Evolutionary conservation across 1,139 yeast species (phyloP), one percentile per base, ranked within the genome.

Genomic region (Yamadazyma songkhlaensis): DNA sequence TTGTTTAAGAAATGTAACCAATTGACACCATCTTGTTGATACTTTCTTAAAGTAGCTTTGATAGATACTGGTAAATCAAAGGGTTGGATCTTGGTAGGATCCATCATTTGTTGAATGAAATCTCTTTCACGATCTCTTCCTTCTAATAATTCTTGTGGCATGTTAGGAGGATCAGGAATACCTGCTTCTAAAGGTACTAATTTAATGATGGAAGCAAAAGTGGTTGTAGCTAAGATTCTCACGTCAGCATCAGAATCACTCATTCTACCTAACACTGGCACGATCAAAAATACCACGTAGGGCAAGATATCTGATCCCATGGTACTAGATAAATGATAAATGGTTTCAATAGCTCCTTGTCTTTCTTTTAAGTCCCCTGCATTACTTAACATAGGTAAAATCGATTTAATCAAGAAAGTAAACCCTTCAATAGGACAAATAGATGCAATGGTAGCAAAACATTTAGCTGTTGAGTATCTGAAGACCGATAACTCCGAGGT

Each of bases 1-100:
- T 87, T 87, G 65, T 92, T 94, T 54, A 94, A 74, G 57, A 94
- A 94, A 11, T 96, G 96, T 39, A 94, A 71, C 99, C 99, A 94
- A 57, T 92, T 94, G 31, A 94, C 95, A 60, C 99, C 99, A 47
- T 94, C 97, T 59, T 92, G 97, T 63, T 94, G 99, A 56, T 94
- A 94, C 48, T 87, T 86, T 60, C 98, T 80, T 48, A 94, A 72
- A 2, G 95, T 88, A 0, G 98, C 98, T 48, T 87, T 86, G 46
- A 94, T 89, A 2, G 92, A 79, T 23, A 92, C 95, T 0, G 98
- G 98, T 30, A 94, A 64, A 39, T 81, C 84, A 59, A 90, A 94
- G 1, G 95, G 81, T 50, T 90, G 79, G 37, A 94, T 87, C 57
- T 90, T 89, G 6, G 89, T 72, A n/a, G 96, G 95, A 58, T 94